Base-by-base conservation (phyloP, 352 stramenopile genomes). In the Globisporangium iwayamae region DNA sequence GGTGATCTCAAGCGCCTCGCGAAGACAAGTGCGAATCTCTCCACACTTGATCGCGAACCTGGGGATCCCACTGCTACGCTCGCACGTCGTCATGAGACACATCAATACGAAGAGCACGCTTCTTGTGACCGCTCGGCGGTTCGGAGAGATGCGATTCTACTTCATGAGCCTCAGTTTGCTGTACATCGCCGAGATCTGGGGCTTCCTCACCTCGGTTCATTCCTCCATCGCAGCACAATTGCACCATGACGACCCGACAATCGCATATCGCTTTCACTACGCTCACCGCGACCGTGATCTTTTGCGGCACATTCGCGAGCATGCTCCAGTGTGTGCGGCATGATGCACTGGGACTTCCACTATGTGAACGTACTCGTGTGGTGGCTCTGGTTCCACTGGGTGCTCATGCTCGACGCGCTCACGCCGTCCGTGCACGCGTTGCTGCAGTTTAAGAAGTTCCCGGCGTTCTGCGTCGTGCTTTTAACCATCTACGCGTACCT, bases 361-460 rank as follows among this genome's bases (percentile, higher is more conserved):
- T 71, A 59, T 25, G 43, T 87, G 38, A 71, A 71, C 18, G 38
- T 87, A 20, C 8, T 76, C 14, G 62, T 74, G 6, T 87, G 78
- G 74, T 66, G 62, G 65, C 36, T 82, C 22, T 85, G 80, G 76
- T 80, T 85, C 39, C 75, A 83, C 43, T 87, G 65, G 51, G 2
- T 82, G 9, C 63, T 89, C 6, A 62, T 71, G 7, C 56, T 86
- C 11, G 80, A 87, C 47, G 75, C 78, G 20, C 41, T 87, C 32
- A 84, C 72, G 4, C 78, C 76, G 2, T 58, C 63, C 25, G 30
- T 76, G 13, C 68, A 68, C 11, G 16, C 45, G 2, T 66, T 64
- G 28, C 62, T 81, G 18, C 58, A 46, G 0, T 65, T 78, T 32
- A 63, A 48, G 13, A 78, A 78, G 38, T 56, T 74, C 56, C 13